phyloP scores from a whole-genome alignment of 352 stramenopile species.

The Globisporangium parvum region DNA sequence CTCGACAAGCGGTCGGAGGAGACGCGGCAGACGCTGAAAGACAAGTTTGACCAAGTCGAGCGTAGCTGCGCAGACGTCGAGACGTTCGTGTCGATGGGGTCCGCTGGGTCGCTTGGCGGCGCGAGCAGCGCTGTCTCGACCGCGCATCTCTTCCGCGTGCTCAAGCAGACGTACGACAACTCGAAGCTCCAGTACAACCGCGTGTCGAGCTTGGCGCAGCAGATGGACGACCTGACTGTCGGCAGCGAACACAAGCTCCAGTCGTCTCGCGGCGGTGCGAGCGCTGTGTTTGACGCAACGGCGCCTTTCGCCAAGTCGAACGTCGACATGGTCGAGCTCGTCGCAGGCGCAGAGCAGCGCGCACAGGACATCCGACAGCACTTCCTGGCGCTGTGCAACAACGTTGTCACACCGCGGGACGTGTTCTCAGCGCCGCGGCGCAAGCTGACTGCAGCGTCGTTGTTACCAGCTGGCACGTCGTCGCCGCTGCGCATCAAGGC shows the following conservation, averaged over 20 bases:
- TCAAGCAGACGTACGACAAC: slow-evolving; percentile 72
- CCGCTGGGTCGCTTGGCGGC: slow-evolving; percentile 4
- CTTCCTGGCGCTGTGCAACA: slow-evolving; percentile 60
- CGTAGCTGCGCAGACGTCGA: slow-evolving; percentile 49
- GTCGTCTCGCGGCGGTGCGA: slow-evolving; percentile 16
- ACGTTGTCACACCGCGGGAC: slow-evolving; percentile 48
- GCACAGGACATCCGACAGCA: slow-evolving; percentile 36
- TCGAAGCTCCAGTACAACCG: slow-evolving; percentile 74
- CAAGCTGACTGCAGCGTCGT: slow-evolving; percentile 19
- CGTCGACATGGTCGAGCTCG: slow-evolving; percentile 38
- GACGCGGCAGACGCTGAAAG: slow-evolving; percentile 36
- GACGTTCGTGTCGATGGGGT: slow-evolving; percentile 28
- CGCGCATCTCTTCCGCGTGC: slow-evolving; percentile 51
- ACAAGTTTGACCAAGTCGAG: slow-evolving; percentile 45
- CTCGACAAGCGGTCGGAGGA: slow-evolving; percentile 62
- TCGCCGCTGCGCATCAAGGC: slow-evolving; percentile 37
- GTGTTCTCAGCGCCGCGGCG: slow-evolving; percentile 37
- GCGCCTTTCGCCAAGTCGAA: slow-evolving; percentile 25
- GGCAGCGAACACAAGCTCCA: slow-evolving; percentile 20
- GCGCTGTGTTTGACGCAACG: slow-evolving; percentile 12
- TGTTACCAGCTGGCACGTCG: slow-evolving; percentile 13
- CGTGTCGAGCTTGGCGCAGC: slow-evolving; percentile 40
- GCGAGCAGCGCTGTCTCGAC: slow-evolving; percentile 21
- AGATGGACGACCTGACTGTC: slow-evolving; percentile 49
- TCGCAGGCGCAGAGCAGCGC: slow-evolving; percentile 37